Base-by-base conservation (phyloP, 371 early-diverging fungal species). In the Rhizopus microsporus region DNA sequence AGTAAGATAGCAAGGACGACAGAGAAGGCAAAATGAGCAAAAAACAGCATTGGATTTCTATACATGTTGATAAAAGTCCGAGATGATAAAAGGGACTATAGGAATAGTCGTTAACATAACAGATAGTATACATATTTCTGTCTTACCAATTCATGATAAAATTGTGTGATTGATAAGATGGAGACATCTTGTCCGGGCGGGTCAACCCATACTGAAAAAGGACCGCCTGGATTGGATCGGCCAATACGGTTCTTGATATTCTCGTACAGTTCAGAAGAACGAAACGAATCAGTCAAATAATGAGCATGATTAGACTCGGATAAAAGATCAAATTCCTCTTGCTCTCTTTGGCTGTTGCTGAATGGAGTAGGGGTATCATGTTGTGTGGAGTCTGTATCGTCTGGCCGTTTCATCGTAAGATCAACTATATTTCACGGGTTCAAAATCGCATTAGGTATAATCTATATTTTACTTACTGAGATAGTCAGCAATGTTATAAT, bases 401-500 rank as follows among this genome's bases (percentile, higher is more conserved):
- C 60, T 2, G 75, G 73, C 37, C 59, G 63, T 51, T 78, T 78
- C 68, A 78, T 78, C 0, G 78, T 78, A 16, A 78, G 51, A 40
- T 78, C 78, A 45, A 78, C 78, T 78, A 57, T 44, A 15, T 7
- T 23, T 37, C 38, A 45, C 3, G 8, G 7, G 33, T 15, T 31
- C 3, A 5, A 32, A 30, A 53, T 42, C 3, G 42, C 42, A 42
- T 23, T 10, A 23, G 23, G 2, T 23, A 23, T 2, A 23, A 13
- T 39, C 13, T 8, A n/a, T 48, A 46, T 13, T n/a, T n/a, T 17
- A 40, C 68, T 68, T 78, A 78, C 78, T 78, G 7, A 78, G 43
- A 60, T 78, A 93, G 56, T 95, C 95, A 2, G 95, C 94, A 16
- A 92, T 80, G 65, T 93, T 93, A 68, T 87, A 91, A 10, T 87